A percentile compares a stretch with the other conserved stretches of the same genome.
Conservation (phyloP, 495 filamentous ascomycete genomes). For the Symbiotaphrina buchneri region DNA sequence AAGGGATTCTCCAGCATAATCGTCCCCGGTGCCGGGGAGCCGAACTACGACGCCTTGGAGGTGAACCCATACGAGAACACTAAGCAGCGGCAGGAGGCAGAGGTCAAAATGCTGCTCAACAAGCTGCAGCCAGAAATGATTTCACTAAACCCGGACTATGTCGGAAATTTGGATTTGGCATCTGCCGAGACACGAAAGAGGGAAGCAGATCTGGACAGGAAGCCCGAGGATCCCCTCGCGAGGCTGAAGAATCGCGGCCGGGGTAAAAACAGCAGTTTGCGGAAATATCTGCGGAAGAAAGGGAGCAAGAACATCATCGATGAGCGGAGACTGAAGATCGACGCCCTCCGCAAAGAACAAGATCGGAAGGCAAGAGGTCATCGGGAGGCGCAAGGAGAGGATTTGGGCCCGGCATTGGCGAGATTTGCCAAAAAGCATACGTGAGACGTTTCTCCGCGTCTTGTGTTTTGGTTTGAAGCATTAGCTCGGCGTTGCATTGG, state of each 20-base stretch:
- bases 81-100: constrained; percentile 82
- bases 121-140: constrained; percentile 98
- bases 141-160: constrained; percentile 68
- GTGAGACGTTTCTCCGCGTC: too few relatives aligned
- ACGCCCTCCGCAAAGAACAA: constrained; percentile 41
- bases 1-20: constrained; percentile 74
- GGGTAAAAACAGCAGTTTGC: constrained; percentile 78
- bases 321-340: constrained; percentile 49
- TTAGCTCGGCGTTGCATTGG: too few relatives aligned
- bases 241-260: constrained; percentile 51
- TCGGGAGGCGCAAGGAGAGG: constrained; percentile 32
- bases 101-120: constrained; percentile 70
- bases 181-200: constrained; percentile 48
- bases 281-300: constrained; percentile 78
- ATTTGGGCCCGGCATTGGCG: constrained; percentile 47
- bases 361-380: constrained; percentile 36
- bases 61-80: constrained; percentile 90
- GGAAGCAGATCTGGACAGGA: constrained; percentile 52
- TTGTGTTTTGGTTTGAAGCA: too few relatives aligned
- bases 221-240: constrained; percentile 43
- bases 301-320: constrained; percentile 78
- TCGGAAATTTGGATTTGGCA: constrained; percentile 65
- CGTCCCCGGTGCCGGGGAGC: constrained; percentile 82
- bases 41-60: constrained; percentile 89
- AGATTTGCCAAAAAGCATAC: constrained; percentile 39